phyloP scores from a whole-genome alignment of 148 eudicot species.

The Polygonum maritimum region DNA sequence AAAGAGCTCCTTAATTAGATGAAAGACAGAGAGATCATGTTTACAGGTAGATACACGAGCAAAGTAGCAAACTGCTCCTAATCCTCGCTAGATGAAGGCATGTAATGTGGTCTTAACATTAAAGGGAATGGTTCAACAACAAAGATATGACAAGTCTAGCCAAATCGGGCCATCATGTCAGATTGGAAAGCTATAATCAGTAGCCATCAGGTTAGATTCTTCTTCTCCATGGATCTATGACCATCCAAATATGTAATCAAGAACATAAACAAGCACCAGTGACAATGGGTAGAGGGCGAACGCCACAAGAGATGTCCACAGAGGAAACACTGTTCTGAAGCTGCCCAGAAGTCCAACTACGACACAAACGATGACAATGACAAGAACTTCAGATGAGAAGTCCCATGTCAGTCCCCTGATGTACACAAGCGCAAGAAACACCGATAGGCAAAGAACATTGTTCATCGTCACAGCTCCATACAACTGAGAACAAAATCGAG shows the following conservation, averaged over 20 bases:
- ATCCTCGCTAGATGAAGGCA: neutral
- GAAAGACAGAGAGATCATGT: neutral
- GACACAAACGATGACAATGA: constrained; percentile 67
- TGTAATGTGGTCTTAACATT: neutral
- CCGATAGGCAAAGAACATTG: constrained; percentile 69
- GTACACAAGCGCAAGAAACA: constrained; percentile 73
- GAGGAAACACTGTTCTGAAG: constrained; percentile 65
- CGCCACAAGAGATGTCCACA: constrained; percentile 71
- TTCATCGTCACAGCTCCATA: constrained; percentile 88
- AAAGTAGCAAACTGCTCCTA: neutral
- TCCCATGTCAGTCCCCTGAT: constrained; percentile 71
- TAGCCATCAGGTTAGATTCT: neutral
- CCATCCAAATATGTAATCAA: constrained; percentile 81
- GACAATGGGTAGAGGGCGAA: constrained; percentile 78
- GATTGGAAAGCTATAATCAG: neutral
- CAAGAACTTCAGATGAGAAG: constrained; percentile 88
- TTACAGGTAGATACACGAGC: neutral
- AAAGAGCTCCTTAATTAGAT: neutral
- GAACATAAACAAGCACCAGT: constrained; percentile 57
- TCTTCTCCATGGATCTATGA: constrained; percentile 29
- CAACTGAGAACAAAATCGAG: constrained; percentile 29
- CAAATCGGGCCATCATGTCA: neutral
- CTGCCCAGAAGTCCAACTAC: constrained; percentile 77
- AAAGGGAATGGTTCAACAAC: neutral
- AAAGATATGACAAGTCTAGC: neutral